phyloP scores from a whole-genome alignment of 805 yeast species.

The Debaryomyces castellii region DNA sequence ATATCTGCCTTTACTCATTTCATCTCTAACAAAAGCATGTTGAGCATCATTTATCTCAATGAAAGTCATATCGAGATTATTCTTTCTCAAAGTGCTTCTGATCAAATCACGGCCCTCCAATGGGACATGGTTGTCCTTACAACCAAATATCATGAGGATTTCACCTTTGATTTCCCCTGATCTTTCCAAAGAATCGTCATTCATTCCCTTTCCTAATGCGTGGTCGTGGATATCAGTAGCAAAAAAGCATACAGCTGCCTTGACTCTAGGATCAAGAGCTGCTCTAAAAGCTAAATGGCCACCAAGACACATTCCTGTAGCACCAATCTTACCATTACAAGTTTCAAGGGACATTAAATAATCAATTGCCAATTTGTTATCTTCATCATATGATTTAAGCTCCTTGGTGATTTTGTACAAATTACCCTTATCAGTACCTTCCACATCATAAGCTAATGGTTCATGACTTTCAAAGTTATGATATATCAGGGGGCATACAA shows the following conservation, averaged over 20 bases:
- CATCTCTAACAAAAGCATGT: conserved; percentile 82
- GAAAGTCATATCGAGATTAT: conserved; percentile 64
- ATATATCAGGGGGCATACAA: conserved; percentile 76
- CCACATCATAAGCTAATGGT: conserved; percentile 65
- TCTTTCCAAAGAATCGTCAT: conserved; percentile 65
- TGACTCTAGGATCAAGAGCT: conserved; percentile 61
- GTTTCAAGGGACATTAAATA: conserved; percentile 57
- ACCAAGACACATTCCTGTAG: conserved; percentile 87
- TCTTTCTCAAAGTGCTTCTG: conserved; percentile 56
- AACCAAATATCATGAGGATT: conserved; percentile 69
- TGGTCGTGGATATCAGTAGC: conserved; percentile 77
- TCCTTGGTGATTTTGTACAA: conserved; percentile 64
- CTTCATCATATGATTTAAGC: conserved; percentile 73
- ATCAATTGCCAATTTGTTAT: conserved; percentile 61
- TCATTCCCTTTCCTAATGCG: conserved; percentile 60
- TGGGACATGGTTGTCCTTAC: conserved; percentile 78
- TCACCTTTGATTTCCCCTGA: conserved; percentile 59
- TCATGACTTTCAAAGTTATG: conserved; percentile 69
- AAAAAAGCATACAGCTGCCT: conserved; percentile 72
- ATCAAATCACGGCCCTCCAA: conserved; percentile 74
- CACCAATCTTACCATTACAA: conserved; percentile 72
- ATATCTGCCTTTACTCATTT: conserved; percentile 73
- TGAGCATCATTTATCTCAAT: conserved; percentile 78
- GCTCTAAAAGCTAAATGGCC: conserved; percentile 78
- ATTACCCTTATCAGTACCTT: conserved; percentile 78